Base-by-base conservation (phyloP, 2,329 filamentous ascomycete species). In the Penicillium sp. region DNA sequence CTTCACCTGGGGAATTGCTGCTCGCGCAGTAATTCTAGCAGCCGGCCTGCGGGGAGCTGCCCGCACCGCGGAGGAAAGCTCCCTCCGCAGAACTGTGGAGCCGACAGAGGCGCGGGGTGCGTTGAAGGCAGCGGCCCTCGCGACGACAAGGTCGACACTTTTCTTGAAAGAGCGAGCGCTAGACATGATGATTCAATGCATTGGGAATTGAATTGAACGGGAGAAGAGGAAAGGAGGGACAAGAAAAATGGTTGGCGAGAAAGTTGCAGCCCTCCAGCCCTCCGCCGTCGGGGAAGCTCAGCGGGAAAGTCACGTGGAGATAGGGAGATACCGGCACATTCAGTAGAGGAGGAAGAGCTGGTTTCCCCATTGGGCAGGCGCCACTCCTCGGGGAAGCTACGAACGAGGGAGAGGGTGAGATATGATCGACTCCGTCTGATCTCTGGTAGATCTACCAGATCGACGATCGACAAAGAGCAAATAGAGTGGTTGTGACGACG, bases 221-320 rank as follows among this genome's bases (percentile, higher is more conserved):
- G 50, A 56, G 31, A 58, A 55, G 39, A 59, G 53, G 55, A 55
- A 55, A 60, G 43, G 55, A 61, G 61, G 54, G 54, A 57, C 14
- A 40, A 55, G 56, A 47, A 54, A 64, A 62, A 60, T 46, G 24
- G 53, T 40, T n/a, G 49, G 35, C 54, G 33, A 56, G 58, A 65
- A 44, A 53, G 49, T 54, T 33, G 47, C 37, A 31, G 36, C 52
- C n/a, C 59, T 57, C 56, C 37, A 31, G 36, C 52, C n/a, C 59
- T 57, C 56, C 61, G 54, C 60, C 60, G 56, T 65, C 63, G 64
- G 63, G 47, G 66, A 67, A 68, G 59, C 49, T 18, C 50, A 49
- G 39, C 73, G 73, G 73, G 41, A 75, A 76, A 76, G 64, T 76
- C 73, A 76, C 72, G 69, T 76, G 72, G 22, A 27, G 73, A 76